Base-by-base conservation (phyloP, 805 yeast genomes). In the Saccharomycopsis selenospora region DNA sequence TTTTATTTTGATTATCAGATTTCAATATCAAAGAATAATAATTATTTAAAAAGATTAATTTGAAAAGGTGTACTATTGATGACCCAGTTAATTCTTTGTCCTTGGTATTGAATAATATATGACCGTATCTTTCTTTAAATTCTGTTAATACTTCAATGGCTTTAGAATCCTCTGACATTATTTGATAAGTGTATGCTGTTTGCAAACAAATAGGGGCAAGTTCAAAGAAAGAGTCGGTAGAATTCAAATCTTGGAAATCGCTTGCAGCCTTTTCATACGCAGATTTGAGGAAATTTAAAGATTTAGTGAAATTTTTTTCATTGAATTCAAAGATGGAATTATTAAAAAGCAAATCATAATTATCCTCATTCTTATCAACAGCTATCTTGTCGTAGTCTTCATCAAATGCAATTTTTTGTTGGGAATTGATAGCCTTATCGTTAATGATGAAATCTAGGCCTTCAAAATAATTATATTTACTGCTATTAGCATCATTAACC, bases 321-420 rank as follows among this genome's bases (percentile, higher is more conserved):
- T 76, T 69, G 29, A 80, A 57, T 38, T 70, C 66, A 23, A 82
- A 70, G 58, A 82, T 66, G 0, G 90, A 75, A 30, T 80, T 76
- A 63, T 85, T 85, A 64, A 82, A 82, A 17, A 76, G 57, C 40
- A 75, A 65, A 61, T 85, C 95, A 59, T 83, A 81, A 2, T 79
- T 72, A 14, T 58, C 27, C 2, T 14, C 7, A 27, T 38, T 45
- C 2, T n/a, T 47, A 6, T 55, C 10, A 55, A 36, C 27, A 51
- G 42, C 4, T 62, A 54, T 57, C 25, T 28, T 17, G 33, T 17
- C 23, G 25, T 27, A 51, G 55, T 36, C 28, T 38, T 46, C 46
- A 29, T 44, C 40, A 50, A 52, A 13, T 28, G 43, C 7, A 54
- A 59, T 10, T 47, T 11, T 10, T 55, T 53, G 25, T 63, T 77